A percentile compares a stretch with the other conserved stretches of the same genome.
These are phyloP conservation scores for Erythrobasidium hasegawianum DNA, from an alignment of 1,284 basidiomycete genomes.

Conservation along the genomic window DNA sequence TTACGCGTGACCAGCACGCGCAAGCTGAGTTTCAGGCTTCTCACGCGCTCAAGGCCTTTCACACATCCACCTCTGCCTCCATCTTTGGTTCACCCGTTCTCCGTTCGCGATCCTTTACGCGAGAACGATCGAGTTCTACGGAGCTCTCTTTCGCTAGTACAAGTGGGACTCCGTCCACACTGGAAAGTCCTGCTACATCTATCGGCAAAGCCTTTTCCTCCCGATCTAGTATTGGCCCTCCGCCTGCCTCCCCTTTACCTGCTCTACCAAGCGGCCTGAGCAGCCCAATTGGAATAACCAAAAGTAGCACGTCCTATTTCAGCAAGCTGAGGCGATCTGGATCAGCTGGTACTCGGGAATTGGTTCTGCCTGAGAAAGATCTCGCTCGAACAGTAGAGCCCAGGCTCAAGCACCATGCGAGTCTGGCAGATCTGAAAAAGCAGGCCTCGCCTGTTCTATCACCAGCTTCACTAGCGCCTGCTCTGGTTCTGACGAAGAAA, in stretches of 20 bases:
- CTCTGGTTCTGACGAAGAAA: no score
- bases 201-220: background rate
- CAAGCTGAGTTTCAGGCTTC: slow-evolving; percentile 30
- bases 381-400: no score
- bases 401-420: background rate
- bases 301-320: background rate
- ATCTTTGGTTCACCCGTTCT: background rate
- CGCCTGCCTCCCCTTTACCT: background rate
- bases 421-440: background rate
- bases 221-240: background rate
- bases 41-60: slow-evolving; percentile 11
- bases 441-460: no score
- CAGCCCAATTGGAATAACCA: background rate
- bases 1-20: slow-evolving; percentile 26
- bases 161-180: background rate
- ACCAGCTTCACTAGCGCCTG: no score
- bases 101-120: background rate
- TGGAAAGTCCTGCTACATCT: background rate
- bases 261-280: background rate
- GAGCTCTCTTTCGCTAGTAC: slow-evolving; percentile 1
- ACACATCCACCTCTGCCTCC: background rate
- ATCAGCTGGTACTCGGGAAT: background rate
- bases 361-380: no score
- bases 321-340: background rate
- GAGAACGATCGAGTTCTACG: slow-evolving; percentile 20